Base-by-base conservation (phyloP, 768 basidiomycete species). In the Rubroboletus satanas region DNA sequence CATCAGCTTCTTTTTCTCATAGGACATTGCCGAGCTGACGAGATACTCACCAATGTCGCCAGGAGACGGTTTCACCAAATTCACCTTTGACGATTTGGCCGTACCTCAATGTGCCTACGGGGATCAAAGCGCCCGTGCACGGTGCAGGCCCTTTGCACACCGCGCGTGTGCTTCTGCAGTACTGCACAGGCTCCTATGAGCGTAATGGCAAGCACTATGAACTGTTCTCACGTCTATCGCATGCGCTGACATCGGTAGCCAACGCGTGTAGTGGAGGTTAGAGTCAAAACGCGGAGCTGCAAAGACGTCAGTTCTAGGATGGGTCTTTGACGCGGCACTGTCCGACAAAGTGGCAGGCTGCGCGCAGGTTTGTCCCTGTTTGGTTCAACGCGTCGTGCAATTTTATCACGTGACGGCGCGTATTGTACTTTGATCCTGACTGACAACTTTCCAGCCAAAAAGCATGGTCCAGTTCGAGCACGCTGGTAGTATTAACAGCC, bases 21-120 rank as follows among this genome's bases (percentile, higher is more conserved):
- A 7, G 12, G 46, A 7, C 8, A 15, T 50, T 46, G 54, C 38
- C 37, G 28, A 31, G 50, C 23, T 56, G 57, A 62, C 45, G 36
- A 29, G 38, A 55, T 45, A 55, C 75, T 62, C 70, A 88, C 88
- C 89, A 91, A 60, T 91, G 89, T 39, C 82, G 75, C 90, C 90
- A 91, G 63, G 83, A 77, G 4, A 90, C 81, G 0, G 76, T 80
- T 67, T 88, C 85, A 45, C 85, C 82, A 48, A 77, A 82, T 37
- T 76, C 69, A 18, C 66, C 72, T 9, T 64, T 62, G 7, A 67
- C 68, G 7, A 77, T 76, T 49, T 74, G 71, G 0, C 89, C 89
- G 61, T 90, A 89, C n/a, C 89, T 74, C 54, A 91, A 70, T 17
- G 75, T 75, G 2, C 84, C 86, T 15, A 75, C 66, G n/a, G 75